Conservation (phyloP, 495 filamentous ascomycete species). For the Acidomyces sp. region DNA sequence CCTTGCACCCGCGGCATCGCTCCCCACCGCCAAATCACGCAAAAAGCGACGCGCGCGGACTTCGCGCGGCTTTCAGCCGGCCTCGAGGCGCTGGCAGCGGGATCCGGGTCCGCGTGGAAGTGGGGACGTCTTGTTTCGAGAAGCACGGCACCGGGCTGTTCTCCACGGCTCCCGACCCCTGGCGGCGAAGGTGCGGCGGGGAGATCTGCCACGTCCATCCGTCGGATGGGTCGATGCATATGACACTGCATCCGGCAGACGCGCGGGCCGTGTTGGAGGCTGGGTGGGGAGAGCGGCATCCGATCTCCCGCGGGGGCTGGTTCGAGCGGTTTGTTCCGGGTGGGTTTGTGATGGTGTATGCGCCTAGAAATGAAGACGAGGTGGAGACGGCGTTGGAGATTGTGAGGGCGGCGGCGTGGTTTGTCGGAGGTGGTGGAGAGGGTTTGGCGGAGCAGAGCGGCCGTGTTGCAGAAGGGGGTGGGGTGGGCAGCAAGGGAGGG, state of each 20-base stretch:
- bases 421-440: constrained; percentile 11
- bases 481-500: no score
- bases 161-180: constrained; percentile 27
- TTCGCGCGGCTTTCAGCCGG: constrained; percentile 38
- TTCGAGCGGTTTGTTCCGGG: constrained; percentile 44
- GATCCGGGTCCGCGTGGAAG: constrained; percentile 39
- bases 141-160: constrained; percentile 69
- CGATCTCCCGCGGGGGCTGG: constrained; percentile 50
- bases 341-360: constrained; percentile 74
- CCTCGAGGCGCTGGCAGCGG: constrained; percentile 38
- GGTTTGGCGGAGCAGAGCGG: no score
- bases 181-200: constrained; percentile 54
- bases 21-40: constrained; percentile 63
- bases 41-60: constrained; percentile 40
- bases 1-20: constrained; percentile 61
- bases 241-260: constrained; percentile 66
- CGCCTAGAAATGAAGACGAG: constrained; percentile 57
- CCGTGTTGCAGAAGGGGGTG: no score
- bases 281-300: constrained; percentile 86
- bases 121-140: constrained; percentile 61
- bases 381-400: constrained; percentile 56
- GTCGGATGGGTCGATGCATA: constrained; percentile 60
- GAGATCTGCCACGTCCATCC: constrained; percentile 75
- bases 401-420: constrained; percentile 41
- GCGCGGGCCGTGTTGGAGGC: constrained; percentile 60